Evolutionary conservation across 2,329 filamentous ascomycete species (phyloP).

Genomic region (Colletotrichum acutatum): DNA sequence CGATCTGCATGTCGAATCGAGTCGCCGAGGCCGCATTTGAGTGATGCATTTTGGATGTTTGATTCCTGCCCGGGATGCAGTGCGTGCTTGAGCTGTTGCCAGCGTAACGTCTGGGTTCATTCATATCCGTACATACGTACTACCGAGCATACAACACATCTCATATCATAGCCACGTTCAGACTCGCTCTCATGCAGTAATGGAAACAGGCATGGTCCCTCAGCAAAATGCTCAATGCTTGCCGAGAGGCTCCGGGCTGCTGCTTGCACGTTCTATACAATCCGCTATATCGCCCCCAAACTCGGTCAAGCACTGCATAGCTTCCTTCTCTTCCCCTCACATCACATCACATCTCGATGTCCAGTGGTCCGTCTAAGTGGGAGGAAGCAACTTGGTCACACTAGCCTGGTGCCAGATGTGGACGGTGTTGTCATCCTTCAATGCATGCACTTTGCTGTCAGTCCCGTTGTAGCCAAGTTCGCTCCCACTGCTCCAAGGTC

Average conservation of each 20-base stretch:
- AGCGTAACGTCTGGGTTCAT: slow-evolving; percentile 4
- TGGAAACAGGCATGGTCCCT: not conserved
- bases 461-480: not conserved
- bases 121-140: not conserved
- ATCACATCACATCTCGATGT: too few relatives aligned
- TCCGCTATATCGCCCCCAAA: not conserved
- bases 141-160: not conserved
- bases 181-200: not conserved
- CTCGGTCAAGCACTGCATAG: not conserved
- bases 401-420: not conserved
- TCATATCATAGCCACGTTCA: not conserved
- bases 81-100: not conserved
- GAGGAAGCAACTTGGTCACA: not conserved
- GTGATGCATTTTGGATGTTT: not conserved
- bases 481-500: not conserved
- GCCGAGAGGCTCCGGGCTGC: not conserved
- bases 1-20: slow-evolving; percentile 12
- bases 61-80: not conserved
- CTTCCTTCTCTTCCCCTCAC: too few relatives aligned
- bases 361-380: not conserved
- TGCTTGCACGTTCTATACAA: not conserved
- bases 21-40: not conserved
- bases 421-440: not conserved
- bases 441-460: slow-evolving; percentile 20
- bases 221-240: not conserved